A percentile compares a stretch with the other conserved stretches of the same genome.
phyloP scores from a whole-genome alignment of 805 yeast species.

The Yueomyces sinensis region DNA sequence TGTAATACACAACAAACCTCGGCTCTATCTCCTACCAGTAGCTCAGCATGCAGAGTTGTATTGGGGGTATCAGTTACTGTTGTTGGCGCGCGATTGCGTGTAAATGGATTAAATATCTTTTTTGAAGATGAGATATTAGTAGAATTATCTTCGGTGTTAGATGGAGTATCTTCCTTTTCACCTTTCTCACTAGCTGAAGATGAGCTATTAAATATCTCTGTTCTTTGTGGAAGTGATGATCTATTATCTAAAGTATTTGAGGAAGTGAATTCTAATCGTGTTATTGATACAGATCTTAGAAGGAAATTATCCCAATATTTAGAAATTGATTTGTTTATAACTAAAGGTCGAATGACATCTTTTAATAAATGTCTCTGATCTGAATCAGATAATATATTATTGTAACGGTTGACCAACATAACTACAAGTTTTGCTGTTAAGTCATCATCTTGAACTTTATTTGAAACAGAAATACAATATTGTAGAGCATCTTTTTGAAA shows the following conservation, averaged over 20 bases:
- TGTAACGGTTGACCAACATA: conserved; percentile 41
- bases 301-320: conserved; percentile 68
- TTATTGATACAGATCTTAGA: conserved; percentile 36
- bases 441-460: conserved; percentile 33
- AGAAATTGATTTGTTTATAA: conserved; percentile 13
- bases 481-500: conserved; percentile 44
- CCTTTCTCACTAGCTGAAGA: not conserved
- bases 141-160: conserved; percentile 5
- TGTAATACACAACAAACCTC: conserved; percentile 47
- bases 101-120: conserved; percentile 45
- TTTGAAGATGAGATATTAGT: not conserved
- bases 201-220: not conserved
- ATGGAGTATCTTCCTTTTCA: not conserved
- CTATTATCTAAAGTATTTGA: not conserved
- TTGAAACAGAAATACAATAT: conserved; percentile 40
- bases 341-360: conserved; percentile 14
- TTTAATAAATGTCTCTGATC: conserved; percentile 40
- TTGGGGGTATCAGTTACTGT: conserved; percentile 5
- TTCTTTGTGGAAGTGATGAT: not conserved
- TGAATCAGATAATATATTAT: conserved; percentile 37
- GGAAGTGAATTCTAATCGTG: conserved; percentile 10
- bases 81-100: conserved; percentile 1
- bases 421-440: conserved; percentile 36
- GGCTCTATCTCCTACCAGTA: conserved; percentile 48
- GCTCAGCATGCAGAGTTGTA: not conserved